These are phyloP conservation scores for Zygosaccharomyces sapae DNA, from an alignment of 1,139 yeast genomes.

Conservation along the genomic window DNA sequence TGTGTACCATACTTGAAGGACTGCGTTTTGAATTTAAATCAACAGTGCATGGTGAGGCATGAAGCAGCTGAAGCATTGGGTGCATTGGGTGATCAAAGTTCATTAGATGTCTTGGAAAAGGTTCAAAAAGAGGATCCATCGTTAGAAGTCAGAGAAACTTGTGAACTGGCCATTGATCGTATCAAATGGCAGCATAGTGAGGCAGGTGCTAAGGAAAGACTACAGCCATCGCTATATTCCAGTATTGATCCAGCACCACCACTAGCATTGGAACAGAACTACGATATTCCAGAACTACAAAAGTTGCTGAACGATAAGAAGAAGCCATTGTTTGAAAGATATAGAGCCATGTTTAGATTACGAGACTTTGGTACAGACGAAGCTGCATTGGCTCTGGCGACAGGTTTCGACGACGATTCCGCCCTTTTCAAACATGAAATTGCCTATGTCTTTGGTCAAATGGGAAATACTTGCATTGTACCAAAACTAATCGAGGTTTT, in stretches of 20 bases:
- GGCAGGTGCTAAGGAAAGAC: conserved; percentile 53
- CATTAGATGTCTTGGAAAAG: conserved; percentile 62
- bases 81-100: conserved; percentile 79
- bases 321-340: conserved; percentile 83
- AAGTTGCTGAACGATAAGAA: conserved; percentile 67
- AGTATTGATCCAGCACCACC: conserved; percentile 99
- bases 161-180: conserved; percentile 94
- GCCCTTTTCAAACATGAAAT: conserved; percentile 97
- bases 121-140: conserved; percentile 71
- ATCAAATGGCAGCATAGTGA: conserved; percentile 87
- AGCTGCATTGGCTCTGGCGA: conserved; percentile 86
- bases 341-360: conserved; percentile 96
- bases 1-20: conserved; percentile 73
- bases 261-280: conserved; percentile 58
- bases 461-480: conserved; percentile 89
- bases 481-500: conserved; percentile 82
- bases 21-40: conserved; percentile 62
- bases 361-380: conserved; percentile 92
- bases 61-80: conserved; percentile 99
- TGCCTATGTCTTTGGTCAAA: conserved; percentile 96
- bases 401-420: conserved; percentile 84
- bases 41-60: conserved; percentile 95
- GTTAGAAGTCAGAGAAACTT: conserved; percentile 90
- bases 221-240: conserved; percentile 73
- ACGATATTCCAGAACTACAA: conserved; percentile 60